Evolutionary conservation across 1,284 basidiomycete species (phyloP).

Genomic region (Sporisorium scitamineum): DNA sequence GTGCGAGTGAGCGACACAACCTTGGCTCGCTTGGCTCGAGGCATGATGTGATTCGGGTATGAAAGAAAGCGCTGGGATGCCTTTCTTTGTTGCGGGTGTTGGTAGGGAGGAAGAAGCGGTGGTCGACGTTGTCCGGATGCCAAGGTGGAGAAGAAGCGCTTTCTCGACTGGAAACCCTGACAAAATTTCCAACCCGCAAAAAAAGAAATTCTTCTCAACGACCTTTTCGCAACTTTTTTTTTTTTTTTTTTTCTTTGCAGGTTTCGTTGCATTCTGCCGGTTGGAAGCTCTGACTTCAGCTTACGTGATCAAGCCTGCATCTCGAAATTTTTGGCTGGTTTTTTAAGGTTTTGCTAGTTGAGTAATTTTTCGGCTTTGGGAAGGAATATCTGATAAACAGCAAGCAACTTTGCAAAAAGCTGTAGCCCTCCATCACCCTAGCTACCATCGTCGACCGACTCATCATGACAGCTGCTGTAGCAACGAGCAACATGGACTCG

Average conservation of each 20-base stretch:
- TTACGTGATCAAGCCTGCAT: conserved; percentile 15
- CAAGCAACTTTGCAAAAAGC: no score
- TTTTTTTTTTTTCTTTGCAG: not conserved
- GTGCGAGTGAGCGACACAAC: conserved; percentile 74
- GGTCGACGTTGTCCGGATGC: not conserved
- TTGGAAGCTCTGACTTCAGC: conserved; percentile 29
- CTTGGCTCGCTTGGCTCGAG: conserved; percentile 69
- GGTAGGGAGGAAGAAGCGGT: not conserved
- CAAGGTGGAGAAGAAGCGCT: conserved; percentile 27
- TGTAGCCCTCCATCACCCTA: not conserved
- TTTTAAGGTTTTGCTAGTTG: conserved; percentile 18
- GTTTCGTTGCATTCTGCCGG: conserved; percentile 10
- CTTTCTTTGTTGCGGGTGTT: not conserved
- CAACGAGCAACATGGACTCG: conserved; percentile 44
- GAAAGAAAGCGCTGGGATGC: not conserved
- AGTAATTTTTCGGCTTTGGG: not conserved
- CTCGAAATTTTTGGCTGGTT: conserved; percentile 9
- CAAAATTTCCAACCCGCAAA: conserved; percentile 29
- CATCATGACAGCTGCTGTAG: conserved; percentile 26
- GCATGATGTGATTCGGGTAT: conserved; percentile 55
- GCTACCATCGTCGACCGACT: not conserved
- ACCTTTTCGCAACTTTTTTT: conserved; percentile 24
- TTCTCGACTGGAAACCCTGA: conserved; percentile 4
- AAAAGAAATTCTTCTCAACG: conserved; percentile 40
- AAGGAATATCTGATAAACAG: conserved; percentile 23